These are phyloP conservation scores for Botryosphaeria agaves DNA, from an alignment of 2,329 filamentous ascomycete genomes.

Conservation along the genomic window DNA sequence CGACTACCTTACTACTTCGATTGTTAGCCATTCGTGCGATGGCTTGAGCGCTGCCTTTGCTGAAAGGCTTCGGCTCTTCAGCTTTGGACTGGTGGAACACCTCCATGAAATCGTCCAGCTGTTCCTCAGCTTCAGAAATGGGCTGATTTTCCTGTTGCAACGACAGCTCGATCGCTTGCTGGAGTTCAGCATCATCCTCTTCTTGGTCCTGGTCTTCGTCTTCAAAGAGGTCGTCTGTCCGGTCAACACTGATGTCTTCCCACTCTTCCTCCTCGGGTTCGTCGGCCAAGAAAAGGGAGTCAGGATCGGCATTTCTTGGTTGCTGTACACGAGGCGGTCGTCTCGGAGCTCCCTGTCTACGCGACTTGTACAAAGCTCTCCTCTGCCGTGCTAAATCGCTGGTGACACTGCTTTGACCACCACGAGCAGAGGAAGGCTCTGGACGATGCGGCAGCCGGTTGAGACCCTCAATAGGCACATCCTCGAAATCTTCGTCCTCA, in stretches of 20 bases:
- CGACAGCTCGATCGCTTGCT: slow-evolving; percentile 70
- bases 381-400: slow-evolving; percentile 23
- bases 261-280: slow-evolving; percentile 21
- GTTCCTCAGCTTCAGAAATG: slow-evolving; percentile 9
- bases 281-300: slow-evolving; percentile 38
- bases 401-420: slow-evolving; percentile 8
- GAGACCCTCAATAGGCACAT: slow-evolving; percentile 78
- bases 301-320: slow-evolving; percentile 21
- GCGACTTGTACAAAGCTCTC: slow-evolving; percentile 28
- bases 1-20: slow-evolving; percentile 44
- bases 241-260: slow-evolving; percentile 21
- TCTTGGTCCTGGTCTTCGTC: slow-evolving; percentile 23
- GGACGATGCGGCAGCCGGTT: slow-evolving; percentile 59
- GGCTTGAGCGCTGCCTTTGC: slow-evolving; percentile 32
- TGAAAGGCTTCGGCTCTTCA: slow-evolving; percentile 24
- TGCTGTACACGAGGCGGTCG: slow-evolving; percentile 8
- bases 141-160: slow-evolving; percentile 40
- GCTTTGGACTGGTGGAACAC: slow-evolving; percentile 27
- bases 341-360: slow-evolving; percentile 9
- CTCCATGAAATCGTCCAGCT: slow-evolving; percentile 29
- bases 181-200: slow-evolving; percentile 58
- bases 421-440: slow-evolving; percentile 16
- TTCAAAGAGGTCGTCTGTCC: slow-evolving; percentile 41
- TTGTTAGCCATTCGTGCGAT: slow-evolving; percentile 63
- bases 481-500: slow-evolving; percentile 72